Percentiles rank a stretch among this genome's conserved stretches.
phyloP scores from a whole-genome alignment of 331 rosid species.

The Rhamnella rubrinervis region DNA sequence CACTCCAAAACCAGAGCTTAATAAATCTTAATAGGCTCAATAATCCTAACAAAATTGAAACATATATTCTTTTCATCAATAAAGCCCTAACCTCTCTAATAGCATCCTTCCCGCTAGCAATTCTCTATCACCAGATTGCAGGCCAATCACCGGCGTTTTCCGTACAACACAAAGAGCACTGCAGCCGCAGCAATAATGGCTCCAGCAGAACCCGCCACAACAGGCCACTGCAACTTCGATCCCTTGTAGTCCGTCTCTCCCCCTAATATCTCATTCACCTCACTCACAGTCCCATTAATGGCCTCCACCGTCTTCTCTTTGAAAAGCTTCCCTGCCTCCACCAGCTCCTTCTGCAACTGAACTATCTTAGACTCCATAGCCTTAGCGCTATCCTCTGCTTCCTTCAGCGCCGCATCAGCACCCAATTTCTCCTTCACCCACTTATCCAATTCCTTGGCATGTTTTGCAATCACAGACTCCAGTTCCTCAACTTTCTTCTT shows the following conservation, averaged over 20 bases:
- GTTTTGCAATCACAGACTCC: constrained; percentile 33
- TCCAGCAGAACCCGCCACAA: constrained; percentile 71
- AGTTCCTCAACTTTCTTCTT: constrained; percentile 44
- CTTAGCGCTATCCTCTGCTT: constrained; percentile 42
- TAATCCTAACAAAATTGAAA: constrained; percentile 65
- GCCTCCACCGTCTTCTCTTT: constrained; percentile 51
- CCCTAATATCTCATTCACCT: constrained; percentile 31
- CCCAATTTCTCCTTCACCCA: constrained; percentile 42
- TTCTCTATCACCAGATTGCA: constrained; percentile 6
- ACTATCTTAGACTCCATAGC: constrained; percentile 41
- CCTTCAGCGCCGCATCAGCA: constrained; percentile 43
- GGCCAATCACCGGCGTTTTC: constrained; percentile 50
- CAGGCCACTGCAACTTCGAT: constrained; percentile 71
- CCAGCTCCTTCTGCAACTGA: constrained; percentile 51
- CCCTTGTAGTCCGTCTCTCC: constrained; percentile 44
- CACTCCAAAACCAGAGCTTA: constrained; percentile 38
- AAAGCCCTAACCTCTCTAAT: constrained; percentile 56
- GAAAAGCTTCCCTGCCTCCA: constrained; percentile 55
- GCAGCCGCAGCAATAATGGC: constrained; percentile 54
- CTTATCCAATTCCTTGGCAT: constrained; percentile 39
- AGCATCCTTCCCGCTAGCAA: constrained; percentile 21
- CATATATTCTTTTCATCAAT: constrained; percentile 25
- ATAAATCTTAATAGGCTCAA: constrained; percentile 4
- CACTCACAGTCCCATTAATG: constrained; percentile 44
- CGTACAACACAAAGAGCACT: constrained; percentile 37